A percentile compares a stretch with the other conserved stretches of the same genome.
Conservation (phyloP, 805 yeast species). For the Ogataea saltuana region DNA sequence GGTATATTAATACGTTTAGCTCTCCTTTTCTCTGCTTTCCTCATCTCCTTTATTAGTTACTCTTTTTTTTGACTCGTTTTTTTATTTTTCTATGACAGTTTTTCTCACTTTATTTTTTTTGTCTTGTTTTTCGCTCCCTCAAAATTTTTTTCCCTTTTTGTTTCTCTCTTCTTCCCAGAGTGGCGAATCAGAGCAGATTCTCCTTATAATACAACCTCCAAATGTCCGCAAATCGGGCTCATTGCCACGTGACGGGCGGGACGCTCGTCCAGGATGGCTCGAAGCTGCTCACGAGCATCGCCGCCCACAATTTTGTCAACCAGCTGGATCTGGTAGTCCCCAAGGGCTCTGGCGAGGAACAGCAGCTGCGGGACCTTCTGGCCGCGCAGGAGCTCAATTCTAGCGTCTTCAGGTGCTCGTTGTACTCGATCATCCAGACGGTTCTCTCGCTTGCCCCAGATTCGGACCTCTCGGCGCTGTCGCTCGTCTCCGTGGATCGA, state of each 20-base stretch:
- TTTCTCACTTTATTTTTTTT: background rate
- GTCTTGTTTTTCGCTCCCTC: background rate
- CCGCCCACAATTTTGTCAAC: constrained; percentile 32
- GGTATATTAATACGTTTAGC: background rate
- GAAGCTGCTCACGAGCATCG: constrained; percentile 10
- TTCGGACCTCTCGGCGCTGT: constrained; percentile 10
- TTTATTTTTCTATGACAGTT: background rate
- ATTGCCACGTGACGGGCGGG: constrained; percentile 25
- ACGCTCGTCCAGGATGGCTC: background rate
- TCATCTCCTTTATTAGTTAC: background rate
- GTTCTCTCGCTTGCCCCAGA: constrained; percentile 1
- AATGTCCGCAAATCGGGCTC: constrained; percentile 23
- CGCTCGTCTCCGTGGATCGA: constrained; percentile 17
- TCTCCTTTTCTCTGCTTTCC: no score
- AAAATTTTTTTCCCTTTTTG: background rate
- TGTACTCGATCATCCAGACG: constrained; percentile 11
- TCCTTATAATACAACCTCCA: no score
- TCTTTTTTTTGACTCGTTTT: background rate
- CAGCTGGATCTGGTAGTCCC: constrained; percentile 26
- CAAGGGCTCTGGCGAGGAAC: background rate
- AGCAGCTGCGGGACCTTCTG: constrained; percentile 1
- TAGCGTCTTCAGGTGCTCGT: constrained; percentile 8
- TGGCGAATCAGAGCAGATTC: no score
- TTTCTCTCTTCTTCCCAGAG: background rate
- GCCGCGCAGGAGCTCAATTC: background rate